phyloP scores from a whole-genome alignment of 2,329 filamentous ascomycete species.

The Talaromyces sp. region DNA sequence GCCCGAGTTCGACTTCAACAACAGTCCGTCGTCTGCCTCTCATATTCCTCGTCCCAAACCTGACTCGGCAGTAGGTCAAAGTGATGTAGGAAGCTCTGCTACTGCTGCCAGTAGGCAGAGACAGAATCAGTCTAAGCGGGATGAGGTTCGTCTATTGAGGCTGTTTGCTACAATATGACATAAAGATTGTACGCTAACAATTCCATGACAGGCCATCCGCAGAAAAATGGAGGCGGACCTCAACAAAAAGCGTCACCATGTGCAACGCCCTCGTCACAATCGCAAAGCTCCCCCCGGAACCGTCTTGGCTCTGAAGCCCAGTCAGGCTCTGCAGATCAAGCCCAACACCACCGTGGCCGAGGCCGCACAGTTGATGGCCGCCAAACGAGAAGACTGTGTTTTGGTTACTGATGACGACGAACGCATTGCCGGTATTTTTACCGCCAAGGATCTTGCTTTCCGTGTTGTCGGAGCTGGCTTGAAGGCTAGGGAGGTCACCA shows the following conservation, averaged over 20 bases:
- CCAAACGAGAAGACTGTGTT: constrained; percentile 96
- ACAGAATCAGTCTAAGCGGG: constrained; percentile 93
- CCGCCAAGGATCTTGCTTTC: constrained; percentile 96
- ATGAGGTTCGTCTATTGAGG: constrained; percentile 69
- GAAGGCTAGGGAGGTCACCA: constrained; percentile 85
- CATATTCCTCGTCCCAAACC: constrained; percentile 62
- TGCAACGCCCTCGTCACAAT: constrained; percentile 73
- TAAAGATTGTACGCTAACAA: neutral
- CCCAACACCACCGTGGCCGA: constrained; percentile 90
- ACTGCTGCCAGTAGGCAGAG: constrained; percentile 83
- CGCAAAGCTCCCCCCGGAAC: constrained; percentile 95
- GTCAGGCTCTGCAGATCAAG: constrained; percentile 95
- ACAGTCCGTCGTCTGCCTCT: constrained; percentile 46
- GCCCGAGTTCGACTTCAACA: constrained; percentile 49
- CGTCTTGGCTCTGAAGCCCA: constrained; percentile 91
- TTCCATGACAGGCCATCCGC: constrained; percentile 76
- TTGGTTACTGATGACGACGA: constrained; percentile 97
- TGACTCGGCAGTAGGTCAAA: constrained; percentile 44
- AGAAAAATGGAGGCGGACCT: constrained; percentile 96
- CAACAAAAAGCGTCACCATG: constrained; percentile 89
- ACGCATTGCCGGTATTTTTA: constrained; percentile 97
- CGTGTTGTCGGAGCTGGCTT: constrained; percentile 87
- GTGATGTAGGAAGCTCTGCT: constrained; percentile 61
- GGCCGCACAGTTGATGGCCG: constrained; percentile 96
- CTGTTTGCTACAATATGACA: neutral